phyloP scores from a whole-genome alignment of 1,139 yeast species.

The Geotrichum bryndzae region DNA sequence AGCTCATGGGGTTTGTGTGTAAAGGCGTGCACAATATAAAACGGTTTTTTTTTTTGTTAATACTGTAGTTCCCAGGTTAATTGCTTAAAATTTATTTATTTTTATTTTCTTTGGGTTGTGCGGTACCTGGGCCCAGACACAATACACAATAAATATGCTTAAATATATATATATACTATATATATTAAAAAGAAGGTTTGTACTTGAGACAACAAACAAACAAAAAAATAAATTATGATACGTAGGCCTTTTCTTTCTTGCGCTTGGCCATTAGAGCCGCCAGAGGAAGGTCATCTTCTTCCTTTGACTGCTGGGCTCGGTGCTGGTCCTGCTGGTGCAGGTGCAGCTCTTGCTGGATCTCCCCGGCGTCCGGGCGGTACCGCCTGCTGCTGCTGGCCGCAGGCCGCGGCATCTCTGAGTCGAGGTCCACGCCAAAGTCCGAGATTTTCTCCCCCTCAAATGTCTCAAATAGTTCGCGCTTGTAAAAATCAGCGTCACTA shows the following conservation, averaged over 20 bases:
- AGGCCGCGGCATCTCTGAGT: conserved; percentile 42
- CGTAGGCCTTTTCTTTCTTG: conserved; percentile 15
- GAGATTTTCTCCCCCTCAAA: conserved; percentile 73
- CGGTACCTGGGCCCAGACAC: too few relatives aligned
- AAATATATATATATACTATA: neutral
- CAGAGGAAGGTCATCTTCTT: conserved; percentile 18
- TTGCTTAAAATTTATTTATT: too few relatives aligned
- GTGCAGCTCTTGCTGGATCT: neutral
- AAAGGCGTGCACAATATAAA: too few relatives aligned
- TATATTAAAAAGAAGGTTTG: neutral
- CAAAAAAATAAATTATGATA: neutral
- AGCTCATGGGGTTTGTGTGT: too few relatives aligned
- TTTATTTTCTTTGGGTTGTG: too few relatives aligned
- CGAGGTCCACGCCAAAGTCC: conserved; percentile 85
- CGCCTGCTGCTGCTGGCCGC: neutral
- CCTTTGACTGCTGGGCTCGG: neutral
- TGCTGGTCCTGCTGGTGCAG: neutral
- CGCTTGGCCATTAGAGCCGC: conserved; percentile 18
- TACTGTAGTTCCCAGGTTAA: too few relatives aligned
- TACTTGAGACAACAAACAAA: neutral
- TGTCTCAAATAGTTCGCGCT: conserved; percentile 60
- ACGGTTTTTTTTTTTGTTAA: too few relatives aligned
- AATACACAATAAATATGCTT: too few relatives aligned
- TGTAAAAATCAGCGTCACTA: conserved; percentile 33
- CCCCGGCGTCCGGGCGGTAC: neutral